Percentiles rank a stretch among this genome's conserved stretches.
These are phyloP conservation scores for Backusella luteola DNA, from an alignment of 192 early-diverging fungal genomes.

Conservation along the genomic window DNA sequence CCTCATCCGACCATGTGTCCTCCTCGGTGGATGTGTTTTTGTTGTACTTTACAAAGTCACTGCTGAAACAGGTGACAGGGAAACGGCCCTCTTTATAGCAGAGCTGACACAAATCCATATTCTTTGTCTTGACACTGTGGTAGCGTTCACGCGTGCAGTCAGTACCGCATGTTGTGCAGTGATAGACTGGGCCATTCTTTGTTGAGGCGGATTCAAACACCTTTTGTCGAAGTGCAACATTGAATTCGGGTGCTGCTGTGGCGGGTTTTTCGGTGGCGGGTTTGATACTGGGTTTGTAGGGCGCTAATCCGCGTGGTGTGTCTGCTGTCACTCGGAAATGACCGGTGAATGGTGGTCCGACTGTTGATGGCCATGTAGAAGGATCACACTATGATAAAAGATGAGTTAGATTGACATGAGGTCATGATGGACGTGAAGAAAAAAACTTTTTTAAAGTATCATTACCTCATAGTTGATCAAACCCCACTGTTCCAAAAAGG, in stretches of 20 bases:
- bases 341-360: conserved; percentile 96
- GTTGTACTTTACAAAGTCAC: conserved; percentile 73
- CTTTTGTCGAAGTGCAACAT: conserved; percentile 57
- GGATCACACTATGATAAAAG: conserved; percentile 74
- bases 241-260: conserved; percentile 32
- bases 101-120: conserved; percentile 81
- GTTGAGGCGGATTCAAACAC: conserved; percentile 50
- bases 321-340: conserved; percentile 97
- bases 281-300: conserved; percentile 67
- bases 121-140: conserved; percentile 75
- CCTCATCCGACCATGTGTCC: conserved; percentile 84
- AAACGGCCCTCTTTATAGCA: conserved; percentile 95
- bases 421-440: neutral
- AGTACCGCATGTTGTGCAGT: conserved; percentile 88
- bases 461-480: conserved; percentile 95
- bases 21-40: neutral
- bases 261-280: conserved; percentile 22
- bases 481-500: conserved; percentile 99
- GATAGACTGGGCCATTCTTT: conserved; percentile 37
- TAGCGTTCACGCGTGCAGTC: conserved; percentile 82
- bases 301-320: conserved; percentile 89
- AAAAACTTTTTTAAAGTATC: neutral
- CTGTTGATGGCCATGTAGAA: conserved; percentile 83
- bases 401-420: neutral
- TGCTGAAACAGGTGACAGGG: conserved; percentile 76